These are phyloP conservation scores for Globisporangium barbulae DNA, from an alignment of 352 stramenopile species.

Conservation along the genomic window DNA sequence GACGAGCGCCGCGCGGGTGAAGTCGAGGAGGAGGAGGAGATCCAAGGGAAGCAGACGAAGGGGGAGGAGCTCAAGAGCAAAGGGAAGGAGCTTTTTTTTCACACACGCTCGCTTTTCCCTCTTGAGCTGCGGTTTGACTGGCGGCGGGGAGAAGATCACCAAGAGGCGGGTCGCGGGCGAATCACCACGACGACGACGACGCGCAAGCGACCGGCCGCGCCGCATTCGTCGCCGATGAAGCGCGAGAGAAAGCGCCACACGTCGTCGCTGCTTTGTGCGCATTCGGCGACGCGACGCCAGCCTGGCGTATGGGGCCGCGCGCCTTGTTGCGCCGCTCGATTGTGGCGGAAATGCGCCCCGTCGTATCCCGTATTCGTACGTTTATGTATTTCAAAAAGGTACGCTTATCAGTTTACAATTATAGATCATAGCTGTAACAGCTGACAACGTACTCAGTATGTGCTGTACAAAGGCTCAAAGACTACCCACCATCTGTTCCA, in stretches of 20 bases:
- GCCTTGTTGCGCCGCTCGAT: neutral
- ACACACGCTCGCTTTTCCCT: neutral
- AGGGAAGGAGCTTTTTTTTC: neutral
- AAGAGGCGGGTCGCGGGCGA: neutral
- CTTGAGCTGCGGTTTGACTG: conserved; percentile 5
- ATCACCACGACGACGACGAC: neutral
- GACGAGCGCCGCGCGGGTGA: neutral
- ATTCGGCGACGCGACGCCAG: conserved; percentile 6
- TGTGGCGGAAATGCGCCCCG: neutral
- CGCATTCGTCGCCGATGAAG: neutral
- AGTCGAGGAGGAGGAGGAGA: neutral
- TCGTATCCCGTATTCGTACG: neutral
- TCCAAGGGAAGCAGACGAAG: neutral
- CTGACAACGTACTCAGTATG: no score
- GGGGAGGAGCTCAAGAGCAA: neutral
- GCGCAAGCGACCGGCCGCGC: neutral
- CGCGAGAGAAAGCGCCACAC: neutral
- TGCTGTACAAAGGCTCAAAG: neutral
- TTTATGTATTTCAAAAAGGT: neutral
- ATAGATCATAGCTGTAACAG: no score
- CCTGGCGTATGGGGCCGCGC: conserved; percentile 6
- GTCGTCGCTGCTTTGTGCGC: conserved; percentile 1
- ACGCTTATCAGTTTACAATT: no score
- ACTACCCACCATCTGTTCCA: neutral
- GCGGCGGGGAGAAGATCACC: conserved; percentile 4